Evolutionary conservation across 371 early-diverging fungal genomes (phyloP).

Genomic region (Circinella minor): DNA sequence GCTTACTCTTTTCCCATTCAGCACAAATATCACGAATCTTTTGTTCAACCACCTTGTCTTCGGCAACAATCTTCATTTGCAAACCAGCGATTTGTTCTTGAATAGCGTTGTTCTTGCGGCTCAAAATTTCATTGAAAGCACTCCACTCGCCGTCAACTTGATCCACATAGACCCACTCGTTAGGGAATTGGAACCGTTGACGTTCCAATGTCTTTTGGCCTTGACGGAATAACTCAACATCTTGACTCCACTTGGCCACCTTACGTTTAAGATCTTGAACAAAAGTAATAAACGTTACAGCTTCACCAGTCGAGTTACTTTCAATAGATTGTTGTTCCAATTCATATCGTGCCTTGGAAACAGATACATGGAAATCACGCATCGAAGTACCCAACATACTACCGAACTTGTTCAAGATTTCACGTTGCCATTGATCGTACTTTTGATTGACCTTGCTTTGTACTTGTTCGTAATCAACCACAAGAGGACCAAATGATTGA

Average conservation of each 20-base stretch:
- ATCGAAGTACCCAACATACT: constrained; percentile 82
- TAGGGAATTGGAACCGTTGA: constrained; percentile 92
- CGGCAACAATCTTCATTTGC: constrained; percentile 89
- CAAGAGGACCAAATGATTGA: constrained; percentile 86
- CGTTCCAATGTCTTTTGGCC: constrained; percentile 94
- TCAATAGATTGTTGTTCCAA: constrained; percentile 91
- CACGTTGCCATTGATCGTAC: constrained; percentile 98
- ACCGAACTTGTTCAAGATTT: constrained; percentile 93
- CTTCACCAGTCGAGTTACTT: constrained; percentile 86
- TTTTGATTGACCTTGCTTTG: constrained; percentile 97
- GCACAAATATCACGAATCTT: constrained; percentile 84
- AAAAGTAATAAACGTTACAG: constrained; percentile 95
- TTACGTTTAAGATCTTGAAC: constrained; percentile 94
- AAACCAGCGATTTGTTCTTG: constrained; percentile 92
- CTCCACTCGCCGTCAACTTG: constrained; percentile 98
- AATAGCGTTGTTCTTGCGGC: constrained; percentile 90
- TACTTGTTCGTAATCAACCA: constrained; percentile 96
- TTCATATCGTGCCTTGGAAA: constrained; percentile 83
- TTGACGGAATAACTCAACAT: constrained; percentile 86
- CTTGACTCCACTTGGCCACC: constrained; percentile 80
- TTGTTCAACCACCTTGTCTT: constrained; percentile 87
- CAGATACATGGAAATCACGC: constrained; percentile 78
- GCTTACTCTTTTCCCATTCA: constrained; percentile 96
- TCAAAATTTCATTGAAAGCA: constrained; percentile 93
- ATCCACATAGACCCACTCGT: constrained; percentile 95